Base-by-base conservation (phyloP, 148 eudicot genomes). In the Suaeda aralocaspica region DNA sequence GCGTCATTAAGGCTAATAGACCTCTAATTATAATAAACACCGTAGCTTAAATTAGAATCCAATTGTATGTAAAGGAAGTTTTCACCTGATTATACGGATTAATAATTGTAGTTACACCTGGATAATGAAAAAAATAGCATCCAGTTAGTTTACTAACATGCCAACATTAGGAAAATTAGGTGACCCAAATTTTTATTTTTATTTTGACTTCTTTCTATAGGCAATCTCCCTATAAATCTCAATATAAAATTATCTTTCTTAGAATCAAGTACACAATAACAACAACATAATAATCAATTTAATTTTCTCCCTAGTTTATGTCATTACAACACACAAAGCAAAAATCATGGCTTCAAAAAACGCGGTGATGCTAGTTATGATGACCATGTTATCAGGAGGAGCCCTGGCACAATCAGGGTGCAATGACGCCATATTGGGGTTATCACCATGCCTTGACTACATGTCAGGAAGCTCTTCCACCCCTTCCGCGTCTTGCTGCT, bases 351-450 rank as follows among this genome's bases (percentile, higher is more conserved):
- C 42, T 42, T 59, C 65, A 45, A 1, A 59, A 44, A 31, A 59
- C 30, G 57, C 45, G 21, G 3, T 59, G 14, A 22, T 61, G 63
- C 15, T 70, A 42, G 57, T 70, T 25, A 44, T 45, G 44, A 58
- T 45, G 56, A 59, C 30, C 28, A 33, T 67, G 69, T 15, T 71
- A 34, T 71, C 59, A 39, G 71, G 64, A 10, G 59, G 61, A 61
- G 82, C 73, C 22, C 12, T 59, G 82, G 82, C 70, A 61, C 79
- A 79, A 58, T 31, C 73, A 22, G 73, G 76, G 25, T 79, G 82
- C 73, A 53, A 66, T 14, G 4, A 69, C 4, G 62, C 66, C 5
- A 28, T 79, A 39, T 31, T 76, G 67, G 63, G 73, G 9, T 50
- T 79, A 67, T 69, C 82, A 11, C 82, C 82, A 1, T 79, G 82